Base-by-base conservation (phyloP, 441 rosid species). In the Pelargonium fulgidum region DNA sequence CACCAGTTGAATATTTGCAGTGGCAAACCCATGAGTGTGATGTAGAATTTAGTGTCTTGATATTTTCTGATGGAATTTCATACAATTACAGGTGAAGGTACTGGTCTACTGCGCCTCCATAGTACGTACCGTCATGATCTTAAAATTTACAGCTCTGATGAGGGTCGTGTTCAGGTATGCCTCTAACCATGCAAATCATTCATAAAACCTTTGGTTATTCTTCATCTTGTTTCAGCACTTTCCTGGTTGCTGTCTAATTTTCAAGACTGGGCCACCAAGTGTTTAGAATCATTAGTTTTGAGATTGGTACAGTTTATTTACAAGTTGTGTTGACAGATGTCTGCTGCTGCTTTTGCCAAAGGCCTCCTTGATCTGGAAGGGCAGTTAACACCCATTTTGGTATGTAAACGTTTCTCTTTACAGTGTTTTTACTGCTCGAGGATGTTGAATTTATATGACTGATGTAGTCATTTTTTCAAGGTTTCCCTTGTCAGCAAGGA, bases 311-410 rank as follows among this genome's bases (percentile, higher is more conserved):
- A 47, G 12, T 47, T 76, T 71, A 69, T 68, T 70, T 45, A 68
- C 17, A 70, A 62, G 62, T 71, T 19, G 70, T 59, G 47, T 68
- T 81, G 76, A 68, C 85, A 96, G 99, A 96, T 96, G 99, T 96
- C 99, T 76, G 99, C 98, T 62, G 99, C 99, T 75, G 99, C 98
- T 68, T 96, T 96, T 82, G 99, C 99, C 11, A 96, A 96, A 86
- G 99, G 99, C 78, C 93, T 96, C 72, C 98, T 96, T 76, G 99
- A 96, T 80, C 83, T 96, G 64, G 99, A 96, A 90, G 99, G 99
- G 78, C 99, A 85, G 76, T 82, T 96, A 73, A 96, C 99, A 10
- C 99, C 99, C 56, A 96, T 96, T 73, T 86, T 93, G 98, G 99
- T 92, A 59, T 76, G 85, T 76, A 54, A 36, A 54, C 19, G 76